Percentiles rank a stretch among this genome's conserved stretches.
Evolutionary conservation across 352 stramenopile genomes (phyloP).

Genomic region (Saprolegnia parasitica): DNA sequence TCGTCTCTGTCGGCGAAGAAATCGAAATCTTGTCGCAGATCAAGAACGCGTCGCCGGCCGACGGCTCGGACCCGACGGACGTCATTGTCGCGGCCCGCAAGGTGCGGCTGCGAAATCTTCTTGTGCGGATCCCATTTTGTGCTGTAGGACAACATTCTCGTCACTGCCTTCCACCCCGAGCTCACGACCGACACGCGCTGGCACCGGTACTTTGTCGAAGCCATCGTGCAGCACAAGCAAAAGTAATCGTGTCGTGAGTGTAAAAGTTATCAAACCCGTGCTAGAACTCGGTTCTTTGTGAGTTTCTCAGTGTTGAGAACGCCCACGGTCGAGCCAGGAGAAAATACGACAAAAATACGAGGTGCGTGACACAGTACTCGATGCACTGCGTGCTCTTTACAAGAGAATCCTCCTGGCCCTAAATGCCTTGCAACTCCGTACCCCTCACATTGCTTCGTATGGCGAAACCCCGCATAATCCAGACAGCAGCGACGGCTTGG

Average conservation of each 20-base stretch:
- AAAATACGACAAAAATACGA: no score
- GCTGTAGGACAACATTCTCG: constrained; percentile 87
- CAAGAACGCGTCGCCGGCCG: constrained; percentile 55
- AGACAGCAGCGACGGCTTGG: no score
- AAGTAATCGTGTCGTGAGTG: not conserved
- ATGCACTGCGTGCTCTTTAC: no score
- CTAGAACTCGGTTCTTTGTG: not conserved
- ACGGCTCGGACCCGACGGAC: constrained; percentile 70
- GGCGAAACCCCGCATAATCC: no score
- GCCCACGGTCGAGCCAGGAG: no score
- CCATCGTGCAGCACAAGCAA: constrained; percentile 38
- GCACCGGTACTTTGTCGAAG: constrained; percentile 92
- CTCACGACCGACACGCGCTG: constrained; percentile 91
- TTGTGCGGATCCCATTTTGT: not conserved
- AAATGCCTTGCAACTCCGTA: no score
- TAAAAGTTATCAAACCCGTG: not conserved
- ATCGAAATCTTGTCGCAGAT: constrained; percentile 91
- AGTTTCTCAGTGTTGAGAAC: no score
- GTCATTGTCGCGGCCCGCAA: constrained; percentile 80
- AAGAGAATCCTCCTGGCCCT: no score
- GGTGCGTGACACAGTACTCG: no score
- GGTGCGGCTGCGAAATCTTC: constrained; percentile 28
- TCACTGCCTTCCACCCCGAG: constrained; percentile 95
- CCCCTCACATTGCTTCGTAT: no score
- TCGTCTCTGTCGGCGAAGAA: constrained; percentile 85